A percentile compares a stretch with the other conserved stretches of the same genome.
Evolutionary conservation across 768 basidiomycete species (phyloP).

Genomic region (Tephrocybe rancida): DNA sequence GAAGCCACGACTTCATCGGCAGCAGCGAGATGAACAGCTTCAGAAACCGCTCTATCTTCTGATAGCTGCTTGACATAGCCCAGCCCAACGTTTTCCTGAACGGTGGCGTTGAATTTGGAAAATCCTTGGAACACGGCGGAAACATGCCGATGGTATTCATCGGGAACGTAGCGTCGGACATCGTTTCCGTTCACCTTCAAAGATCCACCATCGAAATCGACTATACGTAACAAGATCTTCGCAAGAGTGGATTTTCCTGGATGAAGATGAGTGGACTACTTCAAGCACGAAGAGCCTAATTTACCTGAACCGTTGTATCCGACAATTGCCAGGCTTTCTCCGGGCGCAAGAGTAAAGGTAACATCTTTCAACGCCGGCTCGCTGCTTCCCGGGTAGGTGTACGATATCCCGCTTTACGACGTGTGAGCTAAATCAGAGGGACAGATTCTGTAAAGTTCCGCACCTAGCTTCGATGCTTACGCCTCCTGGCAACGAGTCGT

Average conservation of each 20-base stretch:
- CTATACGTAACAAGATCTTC: constrained; percentile 76
- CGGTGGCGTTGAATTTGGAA: constrained; percentile 74
- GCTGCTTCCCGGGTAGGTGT: constrained; percentile 76
- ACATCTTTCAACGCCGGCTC: constrained; percentile 72
- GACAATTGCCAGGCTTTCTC: constrained; percentile 84
- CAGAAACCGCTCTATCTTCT: constrained; percentile 55
- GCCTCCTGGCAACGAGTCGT: constrained; percentile 52
- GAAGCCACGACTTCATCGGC: constrained; percentile 66
- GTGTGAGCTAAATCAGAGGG: constrained; percentile 8
- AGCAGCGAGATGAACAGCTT: constrained; percentile 72
- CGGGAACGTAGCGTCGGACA: constrained; percentile 63
- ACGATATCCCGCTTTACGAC: constrained; percentile 46
- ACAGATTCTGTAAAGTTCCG: constrained; percentile 20
- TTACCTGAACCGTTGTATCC: constrained; percentile 83
- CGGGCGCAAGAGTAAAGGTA: constrained; percentile 68
- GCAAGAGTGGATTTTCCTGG: constrained; percentile 88
- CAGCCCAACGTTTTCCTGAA: constrained; percentile 86
- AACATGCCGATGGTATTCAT: constrained; percentile 72
- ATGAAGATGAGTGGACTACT: constrained; percentile 10
- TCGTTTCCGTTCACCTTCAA: constrained; percentile 72
- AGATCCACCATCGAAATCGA: constrained; percentile 73
- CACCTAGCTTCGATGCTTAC: constrained; percentile 75
- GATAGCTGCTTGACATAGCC: constrained; percentile 70
- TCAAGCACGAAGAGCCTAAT: constrained; percentile 14
- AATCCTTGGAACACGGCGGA: constrained; percentile 90